Evolutionary conservation across 192 early-diverging fungal genomes (phyloP).

Genomic region (Coemansia sp.): DNA sequence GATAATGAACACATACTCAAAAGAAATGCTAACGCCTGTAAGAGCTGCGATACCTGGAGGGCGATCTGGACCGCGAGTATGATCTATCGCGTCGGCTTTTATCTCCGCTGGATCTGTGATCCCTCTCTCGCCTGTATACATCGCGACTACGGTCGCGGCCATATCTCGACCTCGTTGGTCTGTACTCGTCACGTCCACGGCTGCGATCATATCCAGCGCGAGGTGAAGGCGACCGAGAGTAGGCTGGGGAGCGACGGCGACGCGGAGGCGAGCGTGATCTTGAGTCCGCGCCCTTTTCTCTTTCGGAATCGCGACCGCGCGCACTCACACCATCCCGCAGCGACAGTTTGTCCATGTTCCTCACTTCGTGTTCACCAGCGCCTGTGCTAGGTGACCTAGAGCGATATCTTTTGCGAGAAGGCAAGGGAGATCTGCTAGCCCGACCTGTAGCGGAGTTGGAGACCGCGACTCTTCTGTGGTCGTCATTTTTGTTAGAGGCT

Average conservation of each 20-base stretch:
- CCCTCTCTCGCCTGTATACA: not conserved
- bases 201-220: slow-evolving; percentile 4
- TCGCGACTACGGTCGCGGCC: slow-evolving; percentile 7
- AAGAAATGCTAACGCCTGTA: slow-evolving; percentile 8
- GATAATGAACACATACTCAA: too few species aligned
- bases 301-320: not conserved
- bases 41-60: slow-evolving; percentile 18
- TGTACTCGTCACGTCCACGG: not conserved
- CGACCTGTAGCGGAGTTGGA: not conserved
- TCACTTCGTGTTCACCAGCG: slow-evolving; percentile 6
- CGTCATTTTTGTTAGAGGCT: not conserved
- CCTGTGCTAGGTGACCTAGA: slow-evolving; percentile 1
- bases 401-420: slow-evolving; percentile 5
- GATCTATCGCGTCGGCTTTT: slow-evolving; percentile 13
- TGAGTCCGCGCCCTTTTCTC: slow-evolving; percentile 2
- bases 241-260: slow-evolving; percentile 11
- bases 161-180: not conserved
- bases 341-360: slow-evolving; percentile 21
- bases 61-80: slow-evolving; percentile 31
- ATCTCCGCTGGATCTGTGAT: slow-evolving; percentile 7
- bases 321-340: slow-evolving; percentile 9
- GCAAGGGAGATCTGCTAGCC: not conserved
- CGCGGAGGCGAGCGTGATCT: not conserved
- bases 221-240: slow-evolving; percentile 13
- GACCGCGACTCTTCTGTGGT: not conserved